These are phyloP conservation scores for Fraxinus floribunda DNA, from an alignment of 305 asterid genomes.

Conservation along the genomic window DNA sequence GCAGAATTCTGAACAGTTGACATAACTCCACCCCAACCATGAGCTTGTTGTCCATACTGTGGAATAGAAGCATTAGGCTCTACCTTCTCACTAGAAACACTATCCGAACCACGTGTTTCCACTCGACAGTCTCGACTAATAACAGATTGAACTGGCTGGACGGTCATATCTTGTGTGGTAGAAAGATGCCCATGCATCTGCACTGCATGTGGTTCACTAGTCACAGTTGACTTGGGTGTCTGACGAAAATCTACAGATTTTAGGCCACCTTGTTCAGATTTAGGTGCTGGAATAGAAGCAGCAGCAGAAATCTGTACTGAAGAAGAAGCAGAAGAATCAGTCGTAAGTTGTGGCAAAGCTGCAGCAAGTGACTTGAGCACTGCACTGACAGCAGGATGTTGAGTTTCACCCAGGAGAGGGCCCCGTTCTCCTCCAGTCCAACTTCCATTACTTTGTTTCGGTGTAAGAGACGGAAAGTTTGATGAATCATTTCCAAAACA, in stretches of 20 bases:
- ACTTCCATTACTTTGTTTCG: conserved; percentile 44
- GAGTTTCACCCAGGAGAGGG: conserved; percentile 37
- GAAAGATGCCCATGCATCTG: conserved; percentile 44
- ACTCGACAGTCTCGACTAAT: conserved; percentile 46
- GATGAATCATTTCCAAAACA: conserved; percentile 44
- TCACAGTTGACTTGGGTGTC: conserved; percentile 30
- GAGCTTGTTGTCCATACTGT: conserved; percentile 46
- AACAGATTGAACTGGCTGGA: conserved; percentile 42
- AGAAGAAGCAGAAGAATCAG: conserved; percentile 41
- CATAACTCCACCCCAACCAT: conserved; percentile 47
- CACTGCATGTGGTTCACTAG: conserved; percentile 39
- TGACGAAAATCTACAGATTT: conserved; percentile 37
- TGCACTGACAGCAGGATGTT: conserved; percentile 41
- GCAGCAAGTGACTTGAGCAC: conserved; percentile 51
- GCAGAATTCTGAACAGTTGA: conserved; percentile 52
- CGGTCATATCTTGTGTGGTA: conserved; percentile 21
- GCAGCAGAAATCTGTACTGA: conserved; percentile 45
- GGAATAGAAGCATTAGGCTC: conserved; percentile 34
- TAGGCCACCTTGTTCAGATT: conserved; percentile 38
- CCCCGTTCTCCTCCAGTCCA: conserved; percentile 39
- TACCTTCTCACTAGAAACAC: conserved; percentile 29
- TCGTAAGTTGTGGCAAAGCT: conserved; percentile 36
- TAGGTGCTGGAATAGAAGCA: conserved; percentile 46
- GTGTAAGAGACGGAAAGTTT: conserved; percentile 81
- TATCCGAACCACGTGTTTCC: conserved; percentile 46